A percentile compares a stretch with the other conserved stretches of the same genome.
These are phyloP conservation scores for Garcia nutans DNA, from an alignment of 345 rosid species.

Conservation along the genomic window DNA sequence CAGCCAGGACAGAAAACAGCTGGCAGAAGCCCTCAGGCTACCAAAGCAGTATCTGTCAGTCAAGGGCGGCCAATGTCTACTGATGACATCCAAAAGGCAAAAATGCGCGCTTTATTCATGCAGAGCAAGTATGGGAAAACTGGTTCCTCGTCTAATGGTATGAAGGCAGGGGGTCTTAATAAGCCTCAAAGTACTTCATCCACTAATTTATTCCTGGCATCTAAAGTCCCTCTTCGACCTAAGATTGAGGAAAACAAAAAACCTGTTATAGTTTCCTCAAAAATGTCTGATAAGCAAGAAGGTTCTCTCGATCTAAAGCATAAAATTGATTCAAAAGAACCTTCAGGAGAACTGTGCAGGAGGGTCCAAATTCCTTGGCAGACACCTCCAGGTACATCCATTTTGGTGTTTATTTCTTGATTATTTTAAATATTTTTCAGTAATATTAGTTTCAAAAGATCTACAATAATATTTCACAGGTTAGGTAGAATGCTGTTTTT, in stretches of 20 bases:
- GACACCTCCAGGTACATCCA: slow-evolving; percentile 74
- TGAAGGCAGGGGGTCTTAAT: slow-evolving; percentile 40
- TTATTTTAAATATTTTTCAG: slow-evolving; percentile 16
- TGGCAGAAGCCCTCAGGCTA: slow-evolving; percentile 63
- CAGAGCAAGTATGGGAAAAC: slow-evolving; percentile 70
- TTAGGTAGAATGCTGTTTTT: neutral
- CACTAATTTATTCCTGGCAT: slow-evolving; percentile 25
- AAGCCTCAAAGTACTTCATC: slow-evolving; percentile 38
- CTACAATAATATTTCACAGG: slow-evolving; percentile 12
- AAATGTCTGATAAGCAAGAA: slow-evolving; percentile 25
- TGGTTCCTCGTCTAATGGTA: slow-evolving; percentile 45
- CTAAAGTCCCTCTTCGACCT: slow-evolving; percentile 33
- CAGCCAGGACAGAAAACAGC: slow-evolving; percentile 90
- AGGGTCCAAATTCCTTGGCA: slow-evolving; percentile 66
- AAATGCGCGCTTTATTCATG: slow-evolving; percentile 82
- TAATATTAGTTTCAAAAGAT: slow-evolving; percentile 16
- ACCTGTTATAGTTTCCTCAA: slow-evolving; percentile 21
- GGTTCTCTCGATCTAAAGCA: slow-evolving; percentile 29
- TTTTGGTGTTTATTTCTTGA: slow-evolving; percentile 23
- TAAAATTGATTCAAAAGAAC: slow-evolving; percentile 44
- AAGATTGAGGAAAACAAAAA: slow-evolving; percentile 49
- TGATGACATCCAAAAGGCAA: slow-evolving; percentile 98
- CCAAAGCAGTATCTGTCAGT: slow-evolving; percentile 50
- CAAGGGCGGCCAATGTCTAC: slow-evolving; percentile 95
- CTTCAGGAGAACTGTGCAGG: slow-evolving; percentile 44